Percentiles rank a stretch among this genome's conserved stretches.
phyloP scores from a whole-genome alignment of 371 early-diverging fungal genomes.

The Dinochytrium kinnereticum region DNA sequence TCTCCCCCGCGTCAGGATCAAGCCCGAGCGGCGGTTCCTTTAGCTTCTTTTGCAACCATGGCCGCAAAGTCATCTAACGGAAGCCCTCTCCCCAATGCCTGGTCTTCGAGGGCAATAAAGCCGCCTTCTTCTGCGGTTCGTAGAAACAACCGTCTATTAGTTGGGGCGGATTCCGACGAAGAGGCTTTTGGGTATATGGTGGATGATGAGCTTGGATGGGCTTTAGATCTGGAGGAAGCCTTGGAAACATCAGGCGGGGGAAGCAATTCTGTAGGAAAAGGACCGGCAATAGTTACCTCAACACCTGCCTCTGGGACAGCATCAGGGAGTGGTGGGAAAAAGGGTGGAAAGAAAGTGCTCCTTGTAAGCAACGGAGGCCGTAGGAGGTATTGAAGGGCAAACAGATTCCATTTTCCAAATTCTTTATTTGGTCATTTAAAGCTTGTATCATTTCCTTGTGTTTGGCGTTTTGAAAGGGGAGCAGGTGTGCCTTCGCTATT shows the following conservation, averaged over 20 bases:
- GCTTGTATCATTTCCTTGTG: too few species aligned
- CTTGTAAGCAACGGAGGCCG: conserved; percentile 43
- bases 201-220: conserved; percentile 36
- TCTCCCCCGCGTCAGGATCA: background rate
- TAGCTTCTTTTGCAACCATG: conserved; percentile 10
- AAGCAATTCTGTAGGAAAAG: too few species aligned
- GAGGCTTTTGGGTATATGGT: conserved; percentile 28
- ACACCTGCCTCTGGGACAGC: conserved; percentile 4
- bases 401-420: background rate
- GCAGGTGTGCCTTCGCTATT: too few species aligned
- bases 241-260: too few species aligned
- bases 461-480: too few species aligned
- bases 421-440: too few species aligned
- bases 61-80: conserved; percentile 2
- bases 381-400: background rate
- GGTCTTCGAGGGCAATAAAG: background rate
- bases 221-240: conserved; percentile 42
- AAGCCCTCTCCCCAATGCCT: background rate
- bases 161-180: conserved; percentile 2
- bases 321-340: conserved; percentile 35
- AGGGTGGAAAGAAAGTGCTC: conserved; percentile 28
- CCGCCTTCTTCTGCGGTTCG: too few species aligned
- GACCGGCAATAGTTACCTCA: background rate
- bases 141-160: conserved; percentile 16
- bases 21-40: background rate